These are phyloP conservation scores for Rhynchosporium agropyri DNA, from an alignment of 2,329 filamentous ascomycete species.

Conservation along the genomic window DNA sequence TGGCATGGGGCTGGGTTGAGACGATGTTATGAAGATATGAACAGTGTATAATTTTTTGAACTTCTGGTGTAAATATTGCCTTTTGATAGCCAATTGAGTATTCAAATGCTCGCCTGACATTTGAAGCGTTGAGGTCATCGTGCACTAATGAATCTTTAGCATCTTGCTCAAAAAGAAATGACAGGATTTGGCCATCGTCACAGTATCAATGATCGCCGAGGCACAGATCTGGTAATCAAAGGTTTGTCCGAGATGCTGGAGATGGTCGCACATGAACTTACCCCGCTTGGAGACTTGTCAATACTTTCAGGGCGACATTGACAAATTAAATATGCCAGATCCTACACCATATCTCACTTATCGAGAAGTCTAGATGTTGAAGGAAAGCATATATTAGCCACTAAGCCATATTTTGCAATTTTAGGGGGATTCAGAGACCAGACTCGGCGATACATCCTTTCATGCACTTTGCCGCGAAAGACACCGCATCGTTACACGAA, in stretches of 20 bases:
- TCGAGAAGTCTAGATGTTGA: not conserved
- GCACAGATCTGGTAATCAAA: no score
- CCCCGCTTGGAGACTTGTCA: no score
- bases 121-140: no score
- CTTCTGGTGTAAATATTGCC: not conserved
- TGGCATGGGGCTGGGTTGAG: not conserved
- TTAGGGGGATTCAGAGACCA: not conserved
- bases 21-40: slow-evolving; percentile 4
- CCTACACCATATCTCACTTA: no score
- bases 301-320: no score
- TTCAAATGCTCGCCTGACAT: not conserved
- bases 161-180: no score
- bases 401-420: not conserved
- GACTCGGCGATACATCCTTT: not conserved
- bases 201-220: no score
- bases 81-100: not conserved
- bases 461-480: not conserved
- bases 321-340: no score
- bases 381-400: not conserved
- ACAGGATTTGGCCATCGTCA: no score
- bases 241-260: no score
- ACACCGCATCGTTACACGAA: not conserved
- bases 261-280: no score
- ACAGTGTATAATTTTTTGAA: not conserved
- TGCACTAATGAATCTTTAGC: no score